phyloP scores from a whole-genome alignment of 768 basidiomycete genomes.

The Hericium rajendrae region DNA sequence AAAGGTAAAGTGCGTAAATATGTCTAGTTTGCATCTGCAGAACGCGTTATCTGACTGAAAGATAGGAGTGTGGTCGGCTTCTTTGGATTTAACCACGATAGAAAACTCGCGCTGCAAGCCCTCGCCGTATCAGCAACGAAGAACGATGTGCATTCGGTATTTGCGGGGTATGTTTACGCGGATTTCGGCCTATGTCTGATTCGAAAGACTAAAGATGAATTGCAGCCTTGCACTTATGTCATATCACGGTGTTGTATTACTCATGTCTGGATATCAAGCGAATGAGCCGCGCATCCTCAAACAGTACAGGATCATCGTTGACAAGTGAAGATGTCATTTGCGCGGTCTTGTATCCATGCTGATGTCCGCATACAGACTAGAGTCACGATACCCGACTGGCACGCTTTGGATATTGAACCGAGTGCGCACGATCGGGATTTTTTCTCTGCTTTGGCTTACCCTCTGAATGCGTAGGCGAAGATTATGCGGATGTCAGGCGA shows the following conservation, averaged over 20 bases:
- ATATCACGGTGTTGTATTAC: conserved; percentile 62
- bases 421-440: conserved; percentile 23
- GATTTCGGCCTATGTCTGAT: background rate
- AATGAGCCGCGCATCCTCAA: conserved; percentile 54
- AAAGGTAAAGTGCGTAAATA: conserved; percentile 45
- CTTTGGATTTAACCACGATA: conserved; percentile 67
- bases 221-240: conserved; percentile 69
- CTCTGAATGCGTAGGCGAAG: conserved; percentile 41
- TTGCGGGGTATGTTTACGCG: conserved; percentile 47
- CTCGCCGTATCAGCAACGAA: conserved; percentile 58
- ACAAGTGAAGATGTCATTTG: conserved; percentile 34
- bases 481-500: conserved; percentile 64
- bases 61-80: conserved; percentile 63
- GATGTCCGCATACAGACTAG: conserved; percentile 29
- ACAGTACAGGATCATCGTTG: conserved; percentile 56
- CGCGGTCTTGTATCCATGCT: background rate
- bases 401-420: conserved; percentile 68
- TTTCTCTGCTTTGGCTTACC: background rate
- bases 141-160: conserved; percentile 65
- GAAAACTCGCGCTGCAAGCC: conserved; percentile 57
- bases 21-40: background rate
- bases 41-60: background rate
- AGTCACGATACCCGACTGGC: conserved; percentile 51
- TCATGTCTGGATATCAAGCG: conserved; percentile 67
- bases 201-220: background rate